Evolutionary conservation across 148 eudicot species (phyloP).

Genomic region (Amaranthus hypochondriacus): DNA sequence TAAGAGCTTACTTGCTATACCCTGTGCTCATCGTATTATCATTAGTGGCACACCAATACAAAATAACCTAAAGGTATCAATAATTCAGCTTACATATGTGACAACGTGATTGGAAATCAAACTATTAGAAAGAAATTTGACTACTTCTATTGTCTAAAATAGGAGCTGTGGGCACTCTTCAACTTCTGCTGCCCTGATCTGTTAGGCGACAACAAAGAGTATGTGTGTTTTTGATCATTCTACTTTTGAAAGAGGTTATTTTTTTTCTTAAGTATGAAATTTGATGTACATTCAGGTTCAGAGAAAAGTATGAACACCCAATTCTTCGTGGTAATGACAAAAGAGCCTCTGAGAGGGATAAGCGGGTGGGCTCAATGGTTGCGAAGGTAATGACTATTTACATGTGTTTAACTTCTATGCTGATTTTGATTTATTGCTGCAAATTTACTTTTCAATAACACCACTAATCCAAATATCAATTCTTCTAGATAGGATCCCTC

Average conservation of each 20-base stretch:
- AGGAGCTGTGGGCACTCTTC: constrained; percentile 98
- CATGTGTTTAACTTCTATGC: background rate
- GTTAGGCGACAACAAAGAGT: constrained; percentile 88
- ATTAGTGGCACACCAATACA: constrained; percentile 99
- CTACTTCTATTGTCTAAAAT: constrained; percentile 17
- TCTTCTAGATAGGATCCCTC: background rate
- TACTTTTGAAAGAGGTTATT: background rate
- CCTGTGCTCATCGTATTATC: constrained; percentile 78
- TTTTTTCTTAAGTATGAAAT: constrained; percentile 7
- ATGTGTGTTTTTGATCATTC: constrained; percentile 12
- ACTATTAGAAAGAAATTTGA: constrained; percentile 1
- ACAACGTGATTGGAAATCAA: background rate
- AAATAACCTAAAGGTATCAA: constrained; percentile 79
- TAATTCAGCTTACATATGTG: background rate
- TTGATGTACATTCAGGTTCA: constrained; percentile 51
- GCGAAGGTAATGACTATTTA: constrained; percentile 60
- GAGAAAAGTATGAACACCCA: constrained; percentile 61
- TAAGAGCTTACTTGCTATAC: constrained; percentile 87
- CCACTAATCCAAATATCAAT: too few species aligned
- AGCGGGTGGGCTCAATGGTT: constrained; percentile 76
- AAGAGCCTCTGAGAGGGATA: constrained; percentile 83
- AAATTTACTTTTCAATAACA: background rate
- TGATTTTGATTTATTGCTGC: background rate
- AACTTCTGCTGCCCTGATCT: constrained; percentile 89
- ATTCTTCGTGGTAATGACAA: constrained; percentile 91